Evolutionary conservation across 805 yeast species (phyloP).

Genomic region (Zygoascus ofunaensis): DNA sequence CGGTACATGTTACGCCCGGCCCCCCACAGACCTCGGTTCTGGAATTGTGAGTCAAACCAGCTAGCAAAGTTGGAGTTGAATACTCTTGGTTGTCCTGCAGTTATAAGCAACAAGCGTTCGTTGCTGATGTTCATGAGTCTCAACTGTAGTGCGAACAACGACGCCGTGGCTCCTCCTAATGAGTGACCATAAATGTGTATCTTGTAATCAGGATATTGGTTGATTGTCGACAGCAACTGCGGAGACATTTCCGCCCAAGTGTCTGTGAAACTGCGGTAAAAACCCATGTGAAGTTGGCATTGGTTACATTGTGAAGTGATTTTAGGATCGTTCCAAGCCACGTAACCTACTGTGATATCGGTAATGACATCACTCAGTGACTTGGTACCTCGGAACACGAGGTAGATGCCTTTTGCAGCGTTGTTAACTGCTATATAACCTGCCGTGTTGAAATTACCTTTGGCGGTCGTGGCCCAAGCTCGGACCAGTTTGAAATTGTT

Average conservation of each 20-base stretch:
- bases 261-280: constrained; percentile 4
- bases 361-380: constrained; percentile 2
- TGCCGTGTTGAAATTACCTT: background rate
- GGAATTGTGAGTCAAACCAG: constrained; percentile 37
- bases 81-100: constrained; percentile 56
- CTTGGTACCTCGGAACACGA: constrained; percentile 9
- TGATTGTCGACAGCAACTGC: background rate
- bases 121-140: constrained; percentile 35
- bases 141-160: constrained; percentile 53
- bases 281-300: constrained; percentile 8
- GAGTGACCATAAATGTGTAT: constrained; percentile 62
- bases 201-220: constrained; percentile 37
- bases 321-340: background rate
- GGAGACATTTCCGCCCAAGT: background rate
- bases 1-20: constrained; percentile 9
- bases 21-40: constrained; percentile 4
- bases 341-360: constrained; percentile 2
- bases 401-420: background rate
- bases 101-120: constrained; percentile 41
- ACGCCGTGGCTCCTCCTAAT: constrained; percentile 62
- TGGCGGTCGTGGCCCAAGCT: background rate
- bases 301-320: background rate
- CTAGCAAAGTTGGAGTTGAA: constrained; percentile 43
- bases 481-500: background rate
- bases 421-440: constrained; percentile 1